These are phyloP conservation scores for Backusella macrospora DNA, from an alignment of 192 early-diverging fungal species.

Conservation along the genomic window DNA sequence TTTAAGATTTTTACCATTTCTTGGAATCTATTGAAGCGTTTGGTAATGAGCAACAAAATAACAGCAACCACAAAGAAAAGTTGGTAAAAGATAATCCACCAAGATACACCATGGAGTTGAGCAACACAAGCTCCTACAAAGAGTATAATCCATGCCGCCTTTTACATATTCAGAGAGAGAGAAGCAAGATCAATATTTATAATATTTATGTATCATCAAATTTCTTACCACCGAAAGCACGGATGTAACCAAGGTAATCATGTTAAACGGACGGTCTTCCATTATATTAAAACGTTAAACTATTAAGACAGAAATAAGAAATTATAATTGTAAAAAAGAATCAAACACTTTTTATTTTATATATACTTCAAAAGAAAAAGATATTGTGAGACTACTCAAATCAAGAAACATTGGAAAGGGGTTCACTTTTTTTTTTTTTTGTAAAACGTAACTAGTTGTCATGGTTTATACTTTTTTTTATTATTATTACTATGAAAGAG, in stretches of 20 bases:
- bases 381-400: not conserved
- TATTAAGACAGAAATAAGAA: not conserved
- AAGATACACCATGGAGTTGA: constrained; percentile 12
- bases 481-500: constrained; percentile 7
- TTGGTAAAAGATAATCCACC: constrained; percentile 40
- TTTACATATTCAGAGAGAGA: not conserved
- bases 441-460: not conserved
- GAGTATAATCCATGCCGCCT: constrained; percentile 39
- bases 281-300: not conserved
- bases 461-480: constrained; percentile 11
- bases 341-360: not conserved
- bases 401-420: not conserved
- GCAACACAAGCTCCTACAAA: constrained; percentile 35
- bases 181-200: not conserved
- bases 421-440: not conserved
- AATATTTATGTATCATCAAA: not conserved
- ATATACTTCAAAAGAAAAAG: not conserved
- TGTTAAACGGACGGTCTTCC: constrained; percentile 8
- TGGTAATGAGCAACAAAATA: not conserved
- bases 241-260: not conserved
- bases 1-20: constrained; percentile 8
- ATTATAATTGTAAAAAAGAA: not conserved
- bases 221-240: constrained; percentile 2
- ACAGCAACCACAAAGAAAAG: constrained; percentile 25
- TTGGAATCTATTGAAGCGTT: constrained; percentile 7